A percentile compares a stretch with the other conserved stretches of the same genome.
Conservation (phyloP, 148 eudicot genomes). For the Dianthus caryophyllus region DNA sequence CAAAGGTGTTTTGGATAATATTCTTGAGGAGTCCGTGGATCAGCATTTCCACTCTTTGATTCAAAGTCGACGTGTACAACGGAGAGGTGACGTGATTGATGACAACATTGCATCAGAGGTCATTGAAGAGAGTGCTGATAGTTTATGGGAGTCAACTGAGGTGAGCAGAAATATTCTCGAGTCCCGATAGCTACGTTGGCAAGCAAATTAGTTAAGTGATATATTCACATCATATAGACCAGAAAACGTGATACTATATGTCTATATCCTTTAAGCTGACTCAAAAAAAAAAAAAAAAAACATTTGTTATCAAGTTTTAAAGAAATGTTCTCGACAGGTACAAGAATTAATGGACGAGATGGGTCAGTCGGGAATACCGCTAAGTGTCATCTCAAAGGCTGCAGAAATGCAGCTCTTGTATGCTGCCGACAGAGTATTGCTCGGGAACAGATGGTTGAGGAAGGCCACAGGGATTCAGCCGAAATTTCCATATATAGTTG, state of each 20-base stretch:
- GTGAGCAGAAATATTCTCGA: constrained; percentile 34
- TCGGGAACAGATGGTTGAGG: constrained; percentile 92
- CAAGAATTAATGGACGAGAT: constrained; percentile 76
- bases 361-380: constrained; percentile 63
- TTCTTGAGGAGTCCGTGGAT: constrained; percentile 90
- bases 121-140: constrained; percentile 69
- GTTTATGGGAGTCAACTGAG: constrained; percentile 82
- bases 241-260: neutral
- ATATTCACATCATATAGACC: neutral
- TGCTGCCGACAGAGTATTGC: constrained; percentile 69
- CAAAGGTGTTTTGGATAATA: constrained; percentile 73
- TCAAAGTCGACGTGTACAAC: constrained; percentile 62
- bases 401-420: constrained; percentile 75
- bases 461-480: constrained; percentile 94
- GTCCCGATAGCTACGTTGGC: neutral
- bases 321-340: constrained; percentile 34
- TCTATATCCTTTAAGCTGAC: neutral
- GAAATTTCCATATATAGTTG: constrained; percentile 83
- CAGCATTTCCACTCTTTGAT: constrained; percentile 81
- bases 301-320: constrained; percentile 2
- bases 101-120: constrained; percentile 65
- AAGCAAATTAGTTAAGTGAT: neutral
- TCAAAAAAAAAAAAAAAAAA: too few species aligned
- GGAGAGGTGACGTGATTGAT: constrained; percentile 67
- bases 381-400: constrained; percentile 77